Base-by-base conservation (phyloP, 371 early-diverging fungal genomes). In the Ordospora colligata region DNA sequence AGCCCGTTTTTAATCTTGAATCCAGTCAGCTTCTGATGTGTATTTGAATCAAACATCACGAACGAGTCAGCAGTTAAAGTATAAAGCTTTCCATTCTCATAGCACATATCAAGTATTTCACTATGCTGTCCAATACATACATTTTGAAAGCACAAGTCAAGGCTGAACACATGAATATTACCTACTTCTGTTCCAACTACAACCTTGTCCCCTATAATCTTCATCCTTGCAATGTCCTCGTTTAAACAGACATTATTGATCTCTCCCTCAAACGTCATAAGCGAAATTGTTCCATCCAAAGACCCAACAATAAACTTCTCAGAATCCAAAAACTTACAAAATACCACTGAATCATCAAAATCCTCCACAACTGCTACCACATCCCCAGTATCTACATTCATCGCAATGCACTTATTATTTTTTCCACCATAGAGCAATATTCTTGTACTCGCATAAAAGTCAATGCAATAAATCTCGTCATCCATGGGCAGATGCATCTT, bases 391-490 rank as follows among this genome's bases (percentile, higher is more conserved):
- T 19, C 27, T n/a, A 70, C 37, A 44, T 65, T 37, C 37, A 43
- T 69, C 19, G 76, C 47, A 22, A 37, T 66, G 21, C 51, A 74
- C 32, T 47, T 47, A 0, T 80, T 46, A 27, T 54, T 32, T 17
- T 64, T 70, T 11, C 80, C 80, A n/a, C 77, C 80, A 64, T 69
- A 73, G n/a, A 73, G 23, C 4, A 77, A 12, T 1, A 32, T 50
- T 8, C 32, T 58, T 10, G 10, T 17, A 7, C 21, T 23, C 10
- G 32, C 0, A 43, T 73, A 17, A 7, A 52, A 49, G 62, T 80
- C 74, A 5, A 80, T 68, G 7, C 73, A 22, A 54, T 80, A 80
- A 14, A 76, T 51, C 50, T 80, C 80, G 0, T 21, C 32, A 1
- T 49, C 73, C 73, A 71, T 69, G 42, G 69, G 69, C 25, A 14